Evolutionary conservation across 371 early-diverging fungal species (phyloP).

Genomic region (Rhizopus stolonifer): DNA sequence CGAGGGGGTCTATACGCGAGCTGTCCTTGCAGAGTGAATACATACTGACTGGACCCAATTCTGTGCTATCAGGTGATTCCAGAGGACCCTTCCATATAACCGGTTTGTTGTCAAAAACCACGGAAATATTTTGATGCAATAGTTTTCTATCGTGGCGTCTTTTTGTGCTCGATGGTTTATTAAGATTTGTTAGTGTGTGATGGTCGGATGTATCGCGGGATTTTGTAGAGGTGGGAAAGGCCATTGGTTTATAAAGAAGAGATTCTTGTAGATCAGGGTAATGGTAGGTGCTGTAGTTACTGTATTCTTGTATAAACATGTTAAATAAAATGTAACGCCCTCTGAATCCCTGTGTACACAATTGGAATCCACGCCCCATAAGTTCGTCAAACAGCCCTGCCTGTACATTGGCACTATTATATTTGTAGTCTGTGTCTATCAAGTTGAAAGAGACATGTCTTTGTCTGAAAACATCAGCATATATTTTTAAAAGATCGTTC

Average conservation of each 20-base stretch:
- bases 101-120: background rate
- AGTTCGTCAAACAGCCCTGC: background rate
- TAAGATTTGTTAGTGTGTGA: too few species aligned
- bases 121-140: background rate
- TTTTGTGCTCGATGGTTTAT: background rate
- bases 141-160: background rate
- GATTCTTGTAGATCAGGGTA: background rate
- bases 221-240: too few species aligned
- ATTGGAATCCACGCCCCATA: background rate
- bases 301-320: background rate
- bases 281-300: background rate
- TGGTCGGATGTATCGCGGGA: too few species aligned
- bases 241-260: background rate
- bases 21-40: background rate
- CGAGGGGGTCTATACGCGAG: too few species aligned
- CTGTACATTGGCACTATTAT: background rate
- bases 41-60: background rate
- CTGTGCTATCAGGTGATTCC: slow-evolving; percentile 4
- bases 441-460: background rate
- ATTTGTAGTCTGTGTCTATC: slow-evolving; percentile 1
- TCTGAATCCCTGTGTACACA: background rate
- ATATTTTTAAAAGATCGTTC: background rate
- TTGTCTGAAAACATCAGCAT: background rate
- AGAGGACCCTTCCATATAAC: slow-evolving; percentile 20
- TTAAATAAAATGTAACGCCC: background rate